Evolutionary conservation across 2,329 filamentous ascomycete genomes (phyloP).

Genomic region (Microdochium nivale): DNA sequence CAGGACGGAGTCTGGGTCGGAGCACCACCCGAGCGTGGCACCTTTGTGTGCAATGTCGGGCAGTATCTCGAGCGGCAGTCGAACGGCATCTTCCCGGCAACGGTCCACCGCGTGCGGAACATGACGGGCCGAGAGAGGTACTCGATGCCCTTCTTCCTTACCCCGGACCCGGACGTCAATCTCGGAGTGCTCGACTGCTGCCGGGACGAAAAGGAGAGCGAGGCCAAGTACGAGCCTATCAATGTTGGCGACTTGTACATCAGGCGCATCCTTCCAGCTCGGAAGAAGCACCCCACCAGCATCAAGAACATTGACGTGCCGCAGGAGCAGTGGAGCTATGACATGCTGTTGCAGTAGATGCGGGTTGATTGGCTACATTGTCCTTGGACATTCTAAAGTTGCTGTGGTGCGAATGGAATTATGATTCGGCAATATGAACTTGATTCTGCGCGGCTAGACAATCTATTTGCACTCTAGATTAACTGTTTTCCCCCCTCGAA

Average conservation of each 20-base stretch:
- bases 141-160: conserved; percentile 28
- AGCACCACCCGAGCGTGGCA: conserved; percentile 21
- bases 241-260: conserved; percentile 24
- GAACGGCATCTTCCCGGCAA: conserved; percentile 26
- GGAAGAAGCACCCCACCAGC: conserved; percentile 25
- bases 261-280: conserved; percentile 20
- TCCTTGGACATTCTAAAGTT: no score
- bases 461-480: no score
- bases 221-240: conserved; percentile 13
- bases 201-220: conserved; percentile 4
- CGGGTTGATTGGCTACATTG: no score
- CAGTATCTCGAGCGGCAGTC: conserved; percentile 30
- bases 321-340: conserved; percentile 21
- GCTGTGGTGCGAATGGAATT: no score
- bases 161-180: conserved; percentile 14
- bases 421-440: no score
- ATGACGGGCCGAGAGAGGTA: conserved; percentile 25
- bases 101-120: conserved; percentile 30
- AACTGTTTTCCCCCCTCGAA: no score
- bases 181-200: conserved; percentile 15
- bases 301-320: conserved; percentile 24
- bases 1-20: conserved; percentile 30
- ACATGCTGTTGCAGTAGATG: conserved; percentile 18
- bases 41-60: conserved; percentile 30
- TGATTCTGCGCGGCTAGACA: no score